Evolutionary conservation across 257 asterid species (phyloP).

Genomic region (Nicotiana attenuata): DNA sequence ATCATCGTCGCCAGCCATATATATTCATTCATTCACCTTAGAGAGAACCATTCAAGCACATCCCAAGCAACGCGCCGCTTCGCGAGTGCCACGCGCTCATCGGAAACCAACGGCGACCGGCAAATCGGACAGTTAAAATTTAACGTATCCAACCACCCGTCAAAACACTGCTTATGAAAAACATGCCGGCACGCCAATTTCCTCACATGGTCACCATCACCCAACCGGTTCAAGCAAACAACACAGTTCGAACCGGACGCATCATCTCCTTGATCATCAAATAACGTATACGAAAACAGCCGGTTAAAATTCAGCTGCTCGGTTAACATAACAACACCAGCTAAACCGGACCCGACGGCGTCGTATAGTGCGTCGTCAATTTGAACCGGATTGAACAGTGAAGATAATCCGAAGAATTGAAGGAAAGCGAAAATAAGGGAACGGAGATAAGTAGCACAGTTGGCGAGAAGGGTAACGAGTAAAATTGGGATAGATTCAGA

Average conservation of each 20-base stretch:
- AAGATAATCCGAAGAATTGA: constrained; percentile 29
- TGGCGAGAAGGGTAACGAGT: constrained; percentile 43
- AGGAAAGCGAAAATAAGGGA: constrained; percentile 28
- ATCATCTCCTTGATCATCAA: not conserved
- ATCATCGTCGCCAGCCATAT: constrained; percentile 13
- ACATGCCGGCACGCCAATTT: constrained; percentile 61
- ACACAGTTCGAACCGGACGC: constrained; percentile 43
- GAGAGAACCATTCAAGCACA: constrained; percentile 35
- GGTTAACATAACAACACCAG: constrained; percentile 51
- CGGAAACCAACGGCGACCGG: constrained; percentile 41
- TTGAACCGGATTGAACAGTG: constrained; percentile 14
- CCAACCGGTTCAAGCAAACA: constrained; percentile 60
- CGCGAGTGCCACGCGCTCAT: constrained; percentile 37
- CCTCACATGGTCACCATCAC: constrained; percentile 61
- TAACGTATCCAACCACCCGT: constrained; percentile 78
- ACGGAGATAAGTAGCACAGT: constrained; percentile 43
- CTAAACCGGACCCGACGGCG: constrained; percentile 51
- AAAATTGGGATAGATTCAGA: constrained; percentile 54
- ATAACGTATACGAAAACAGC: constrained; percentile 20
- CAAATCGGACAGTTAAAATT: constrained; percentile 77
- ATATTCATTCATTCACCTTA: constrained; percentile 13
- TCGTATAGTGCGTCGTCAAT: constrained; percentile 32
- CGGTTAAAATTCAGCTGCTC: constrained; percentile 67
- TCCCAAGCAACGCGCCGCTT: constrained; percentile 41
- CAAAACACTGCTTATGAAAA: constrained; percentile 73